These are phyloP conservation scores for Vigna nakashimae DNA, from an alignment of 306 rosid species.

Conservation along the genomic window DNA sequence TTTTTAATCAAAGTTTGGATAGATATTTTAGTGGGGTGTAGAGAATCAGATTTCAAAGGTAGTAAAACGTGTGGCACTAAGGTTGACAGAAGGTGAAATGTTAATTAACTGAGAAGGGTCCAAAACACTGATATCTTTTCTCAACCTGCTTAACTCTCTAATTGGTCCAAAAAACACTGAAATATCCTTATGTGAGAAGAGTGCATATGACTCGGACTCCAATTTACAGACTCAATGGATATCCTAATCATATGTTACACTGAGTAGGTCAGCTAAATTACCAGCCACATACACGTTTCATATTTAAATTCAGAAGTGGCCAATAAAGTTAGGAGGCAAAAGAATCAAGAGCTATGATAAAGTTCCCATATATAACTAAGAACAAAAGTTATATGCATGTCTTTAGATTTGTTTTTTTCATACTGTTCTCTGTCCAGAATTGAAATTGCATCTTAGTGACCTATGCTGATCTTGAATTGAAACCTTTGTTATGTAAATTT, in stretches of 20 bases:
- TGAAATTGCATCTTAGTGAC: neutral
- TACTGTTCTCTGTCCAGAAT: neutral
- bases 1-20: slow-evolving; percentile 4
- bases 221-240: slow-evolving; percentile 31
- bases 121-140: neutral
- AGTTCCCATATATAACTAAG: neutral
- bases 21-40: slow-evolving; percentile 13
- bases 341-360: neutral
- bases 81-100: slow-evolving; percentile 10
- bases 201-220: slow-evolving; percentile 54
- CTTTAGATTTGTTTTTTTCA: neutral
- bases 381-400: neutral
- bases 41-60: slow-evolving; percentile 30
- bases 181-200: slow-evolving; percentile 19
- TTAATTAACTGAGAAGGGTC: slow-evolving; percentile 13
- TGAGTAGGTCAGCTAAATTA: slow-evolving; percentile 31
- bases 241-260: slow-evolving; percentile 1
- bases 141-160: neutral
- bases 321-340: slow-evolving; percentile 23
- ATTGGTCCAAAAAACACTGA: slow-evolving; percentile 8
- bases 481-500: neutral
- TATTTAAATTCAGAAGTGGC: slow-evolving; percentile 6
- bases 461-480: neutral
- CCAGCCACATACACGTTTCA: neutral
- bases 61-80: neutral